Percentiles rank a stretch among this genome's conserved stretches.
Evolutionary conservation across 495 filamentous ascomycete species (phyloP).

Genomic region (Alectoria sarmentosa): DNA sequence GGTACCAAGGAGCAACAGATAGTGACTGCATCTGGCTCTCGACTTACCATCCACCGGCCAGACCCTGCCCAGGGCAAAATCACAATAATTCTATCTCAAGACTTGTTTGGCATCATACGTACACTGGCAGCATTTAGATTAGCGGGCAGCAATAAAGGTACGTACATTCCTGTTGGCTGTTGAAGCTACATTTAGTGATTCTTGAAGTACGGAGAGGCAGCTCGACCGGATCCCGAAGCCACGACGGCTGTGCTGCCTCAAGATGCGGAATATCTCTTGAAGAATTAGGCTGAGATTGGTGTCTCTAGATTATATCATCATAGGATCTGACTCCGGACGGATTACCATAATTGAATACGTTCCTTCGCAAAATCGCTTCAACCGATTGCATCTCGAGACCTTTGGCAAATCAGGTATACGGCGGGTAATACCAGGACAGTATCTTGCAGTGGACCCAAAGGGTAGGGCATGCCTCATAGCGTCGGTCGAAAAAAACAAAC

Average conservation of each 20-base stretch:
- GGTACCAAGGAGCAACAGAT: slow-evolving; percentile 96
- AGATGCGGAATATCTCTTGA: slow-evolving; percentile 27
- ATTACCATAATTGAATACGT: slow-evolving; percentile 92
- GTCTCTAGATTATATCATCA: slow-evolving; percentile 83
- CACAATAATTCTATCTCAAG: slow-evolving; percentile 74
- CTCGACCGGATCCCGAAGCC: slow-evolving; percentile 32
- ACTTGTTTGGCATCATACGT: slow-evolving; percentile 93
- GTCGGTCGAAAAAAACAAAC: slow-evolving; percentile 96
- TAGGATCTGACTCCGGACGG: slow-evolving; percentile 90
- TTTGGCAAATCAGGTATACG: slow-evolving; percentile 97
- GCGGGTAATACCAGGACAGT: slow-evolving; percentile 90
- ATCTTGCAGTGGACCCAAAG: slow-evolving; percentile 88
- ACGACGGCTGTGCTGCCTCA: slow-evolving; percentile 25
- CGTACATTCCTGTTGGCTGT: slow-evolving; percentile 44
- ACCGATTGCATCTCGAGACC: slow-evolving; percentile 86
- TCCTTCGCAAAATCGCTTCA: slow-evolving; percentile 78
- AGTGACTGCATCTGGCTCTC: slow-evolving; percentile 84
- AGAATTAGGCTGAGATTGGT: slow-evolving; percentile 53
- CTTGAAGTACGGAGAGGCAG: slow-evolving; percentile 61
- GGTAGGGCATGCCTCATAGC: slow-evolving; percentile 92
- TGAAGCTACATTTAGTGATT: slow-evolving; percentile 88
- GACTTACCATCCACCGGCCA: slow-evolving; percentile 78
- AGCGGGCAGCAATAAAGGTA: slow-evolving; percentile 95
- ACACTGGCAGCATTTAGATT: slow-evolving; percentile 80
- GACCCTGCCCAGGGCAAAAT: slow-evolving; percentile 82